A percentile compares a stretch with the other conserved stretches of the same genome.
Evolutionary conservation across 345 rosid genomes (phyloP).

Genomic region (Punica granatum): DNA sequence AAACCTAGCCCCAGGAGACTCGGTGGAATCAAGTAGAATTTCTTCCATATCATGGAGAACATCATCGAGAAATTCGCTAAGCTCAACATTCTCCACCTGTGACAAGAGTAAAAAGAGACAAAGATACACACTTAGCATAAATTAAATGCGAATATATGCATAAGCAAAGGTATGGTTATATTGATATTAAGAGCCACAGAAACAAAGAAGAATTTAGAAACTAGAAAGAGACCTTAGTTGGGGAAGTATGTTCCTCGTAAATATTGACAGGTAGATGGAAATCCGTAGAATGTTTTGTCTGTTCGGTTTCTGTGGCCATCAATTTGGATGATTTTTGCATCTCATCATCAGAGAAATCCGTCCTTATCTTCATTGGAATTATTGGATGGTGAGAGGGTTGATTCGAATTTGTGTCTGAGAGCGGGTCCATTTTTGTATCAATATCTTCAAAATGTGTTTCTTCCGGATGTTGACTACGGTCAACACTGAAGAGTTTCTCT

Average conservation of each 20-base stretch:
- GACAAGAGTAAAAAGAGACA: conserved; percentile 12
- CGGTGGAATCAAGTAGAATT: conserved; percentile 70
- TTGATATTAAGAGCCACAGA: neutral
- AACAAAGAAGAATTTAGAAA: conserved; percentile 6
- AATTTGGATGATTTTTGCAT: neutral
- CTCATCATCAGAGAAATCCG: conserved; percentile 19
- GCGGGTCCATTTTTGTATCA: conserved; percentile 19
- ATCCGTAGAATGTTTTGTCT: conserved; percentile 16
- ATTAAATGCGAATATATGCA: neutral
- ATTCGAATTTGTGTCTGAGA: conserved; percentile 12
- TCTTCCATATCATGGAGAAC: conserved; percentile 97
- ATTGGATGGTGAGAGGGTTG: conserved; percentile 13
- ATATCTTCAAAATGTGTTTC: conserved; percentile 16
- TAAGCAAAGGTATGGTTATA: neutral
- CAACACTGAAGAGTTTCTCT: conserved; percentile 16
- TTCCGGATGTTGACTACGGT: conserved; percentile 13
- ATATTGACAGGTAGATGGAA: conserved; percentile 23
- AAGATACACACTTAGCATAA: neutral
- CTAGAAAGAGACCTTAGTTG: conserved; percentile 48
- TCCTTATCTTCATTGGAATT: conserved; percentile 16
- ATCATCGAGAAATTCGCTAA: conserved; percentile 60
- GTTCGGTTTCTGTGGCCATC: conserved; percentile 15
- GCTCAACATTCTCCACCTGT: conserved; percentile 55
- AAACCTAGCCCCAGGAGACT: conserved; percentile 59
- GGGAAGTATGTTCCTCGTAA: conserved; percentile 22